Conservation (phyloP, 208 protist genomes). For the Strigomonas galati region DNA sequence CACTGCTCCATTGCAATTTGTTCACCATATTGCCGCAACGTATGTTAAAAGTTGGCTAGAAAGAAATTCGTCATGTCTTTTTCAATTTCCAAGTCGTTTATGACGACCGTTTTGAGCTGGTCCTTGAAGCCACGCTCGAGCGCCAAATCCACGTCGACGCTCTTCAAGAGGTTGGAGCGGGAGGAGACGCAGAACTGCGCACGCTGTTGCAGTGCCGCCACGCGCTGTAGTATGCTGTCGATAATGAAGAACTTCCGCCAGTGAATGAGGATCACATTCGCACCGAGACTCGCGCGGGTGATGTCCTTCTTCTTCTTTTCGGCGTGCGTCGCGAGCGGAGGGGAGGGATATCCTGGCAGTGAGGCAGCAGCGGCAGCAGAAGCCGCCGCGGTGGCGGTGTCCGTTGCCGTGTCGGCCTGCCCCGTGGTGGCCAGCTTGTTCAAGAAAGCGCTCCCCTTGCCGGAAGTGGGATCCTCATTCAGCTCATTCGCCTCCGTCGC, state of each 20-base stretch:
- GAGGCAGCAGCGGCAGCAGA: no score
- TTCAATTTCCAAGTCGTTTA: constrained; percentile 25
- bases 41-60: constrained; percentile 22
- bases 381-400: background rate
- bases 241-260: constrained; percentile 55
- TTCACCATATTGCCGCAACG: no score
- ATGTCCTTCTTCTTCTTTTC: constrained; percentile 8
- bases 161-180: constrained; percentile 22
- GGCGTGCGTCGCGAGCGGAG: background rate
- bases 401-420: background rate
- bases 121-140: constrained; percentile 32
- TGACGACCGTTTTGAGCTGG: constrained; percentile 29
- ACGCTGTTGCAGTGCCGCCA: constrained; percentile 27
- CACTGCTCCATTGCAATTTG: no score
- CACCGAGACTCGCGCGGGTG: constrained; percentile 3
- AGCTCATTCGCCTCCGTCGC: background rate
- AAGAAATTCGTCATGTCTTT: constrained; percentile 33
- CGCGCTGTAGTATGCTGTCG: constrained; percentile 32
- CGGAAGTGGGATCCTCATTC: no score
- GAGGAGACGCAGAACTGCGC: constrained; percentile 34
- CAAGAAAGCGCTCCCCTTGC: no score
- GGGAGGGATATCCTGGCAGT: no score
- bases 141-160: constrained; percentile 19
- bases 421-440: background rate
- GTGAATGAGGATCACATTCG: constrained; percentile 37